Percentiles rank a stretch among this genome's conserved stretches.
phyloP scores from a whole-genome alignment of 768 basidiomycete genomes.

The Candolleomyces efflorescens region DNA sequence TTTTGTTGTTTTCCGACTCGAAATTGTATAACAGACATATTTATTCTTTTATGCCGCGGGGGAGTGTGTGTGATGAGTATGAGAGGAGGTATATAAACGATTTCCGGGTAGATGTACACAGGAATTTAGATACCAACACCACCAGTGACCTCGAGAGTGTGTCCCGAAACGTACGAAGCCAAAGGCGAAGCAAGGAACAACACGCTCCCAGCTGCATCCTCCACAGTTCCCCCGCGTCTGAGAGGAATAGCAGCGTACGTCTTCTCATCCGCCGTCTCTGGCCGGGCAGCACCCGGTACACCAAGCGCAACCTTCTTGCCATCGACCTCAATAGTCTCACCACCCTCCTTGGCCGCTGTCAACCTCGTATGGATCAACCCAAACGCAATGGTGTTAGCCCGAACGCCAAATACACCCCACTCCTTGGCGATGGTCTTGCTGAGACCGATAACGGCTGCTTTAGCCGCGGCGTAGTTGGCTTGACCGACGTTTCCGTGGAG shows the following conservation, averaged over 20 bases:
- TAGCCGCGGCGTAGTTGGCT: conserved; percentile 78
- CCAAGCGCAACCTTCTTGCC: conserved; percentile 84
- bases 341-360: conserved; percentile 76
- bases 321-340: conserved; percentile 70
- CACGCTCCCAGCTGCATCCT: conserved; percentile 61
- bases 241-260: conserved; percentile 55
- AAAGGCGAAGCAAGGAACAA: conserved; percentile 73
- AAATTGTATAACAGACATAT: no score
- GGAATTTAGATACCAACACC: conserved; percentile 61
- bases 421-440: conserved; percentile 88
- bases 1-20: no score
- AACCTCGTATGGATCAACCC: conserved; percentile 77
- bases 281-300: conserved; percentile 54
- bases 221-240: conserved; percentile 58
- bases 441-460: conserved; percentile 71
- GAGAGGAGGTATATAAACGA: background rate
- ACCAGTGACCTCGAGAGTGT: conserved; percentile 82
- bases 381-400: conserved; percentile 78
- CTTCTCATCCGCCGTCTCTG: conserved; percentile 19
- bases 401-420: conserved; percentile 80
- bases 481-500: conserved; percentile 87
- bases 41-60: no score
- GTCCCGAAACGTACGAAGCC: conserved; percentile 76
- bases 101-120: background rate
- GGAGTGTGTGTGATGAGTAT: no score